These are phyloP conservation scores for Vanderwaltozyma yarrowii DNA, from an alignment of 805 yeast genomes.

Conservation along the genomic window DNA sequence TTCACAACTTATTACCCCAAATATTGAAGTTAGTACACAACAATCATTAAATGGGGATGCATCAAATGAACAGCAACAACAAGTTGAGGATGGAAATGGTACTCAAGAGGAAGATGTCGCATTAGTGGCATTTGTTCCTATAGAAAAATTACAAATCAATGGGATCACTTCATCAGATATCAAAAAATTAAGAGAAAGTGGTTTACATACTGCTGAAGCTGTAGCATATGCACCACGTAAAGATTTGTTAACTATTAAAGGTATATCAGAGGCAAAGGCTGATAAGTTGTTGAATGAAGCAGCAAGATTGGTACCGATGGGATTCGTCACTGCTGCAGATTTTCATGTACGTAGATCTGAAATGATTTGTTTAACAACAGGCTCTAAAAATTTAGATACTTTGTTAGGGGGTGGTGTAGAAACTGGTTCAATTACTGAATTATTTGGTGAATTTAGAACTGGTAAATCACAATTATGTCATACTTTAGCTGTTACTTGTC, in stretches of 20 bases:
- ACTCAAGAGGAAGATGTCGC: slow-evolving; percentile 41
- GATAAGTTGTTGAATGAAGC: slow-evolving; percentile 78
- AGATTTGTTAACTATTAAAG: slow-evolving; percentile 65
- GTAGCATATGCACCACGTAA: slow-evolving; percentile 90
- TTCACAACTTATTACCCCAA: too few species aligned
- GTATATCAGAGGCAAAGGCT: slow-evolving; percentile 93
- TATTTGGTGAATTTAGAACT: slow-evolving; percentile 95
- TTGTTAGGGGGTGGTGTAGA: slow-evolving; percentile 94
- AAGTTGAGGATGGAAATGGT: not conserved
- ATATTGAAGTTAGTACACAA: too few species aligned
- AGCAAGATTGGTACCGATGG: slow-evolving; percentile 81
- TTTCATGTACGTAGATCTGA: slow-evolving; percentile 84
- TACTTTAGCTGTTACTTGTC: slow-evolving; percentile 93
- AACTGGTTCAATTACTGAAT: slow-evolving; percentile 93
- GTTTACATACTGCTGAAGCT: slow-evolving; percentile 82
- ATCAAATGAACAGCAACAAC: not conserved
- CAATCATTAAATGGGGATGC: not conserved
- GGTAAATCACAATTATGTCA: slow-evolving; percentile 97
- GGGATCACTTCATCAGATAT: slow-evolving; percentile 79
- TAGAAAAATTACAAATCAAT: slow-evolving; percentile 47
- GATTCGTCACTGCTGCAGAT: slow-evolving; percentile 94
- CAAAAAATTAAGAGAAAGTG: slow-evolving; percentile 69
- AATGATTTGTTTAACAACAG: slow-evolving; percentile 87
- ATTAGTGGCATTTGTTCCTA: slow-evolving; percentile 26
- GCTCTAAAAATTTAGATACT: slow-evolving; percentile 88